Conservation (phyloP, 1,139 yeast genomes). For the Kurtzmaniella quercitrusa region DNA sequence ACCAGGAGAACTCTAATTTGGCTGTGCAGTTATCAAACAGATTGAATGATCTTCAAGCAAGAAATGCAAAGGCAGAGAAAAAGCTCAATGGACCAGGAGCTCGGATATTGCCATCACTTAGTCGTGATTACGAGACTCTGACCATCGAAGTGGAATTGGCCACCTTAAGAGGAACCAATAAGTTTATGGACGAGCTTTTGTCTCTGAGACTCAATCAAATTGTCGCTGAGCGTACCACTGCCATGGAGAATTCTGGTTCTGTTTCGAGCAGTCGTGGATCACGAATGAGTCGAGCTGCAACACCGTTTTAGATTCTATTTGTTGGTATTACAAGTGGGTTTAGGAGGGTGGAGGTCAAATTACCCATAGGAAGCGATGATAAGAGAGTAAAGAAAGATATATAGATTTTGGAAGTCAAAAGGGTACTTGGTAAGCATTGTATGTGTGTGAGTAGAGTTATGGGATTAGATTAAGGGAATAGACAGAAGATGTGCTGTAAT, state of each 20-base stretch:
- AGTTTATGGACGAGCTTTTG: constrained; percentile 29
- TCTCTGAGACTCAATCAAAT: constrained; percentile 33
- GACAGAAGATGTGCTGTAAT: too few species aligned
- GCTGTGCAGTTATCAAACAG: constrained; percentile 50
- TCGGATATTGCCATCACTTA: constrained; percentile 34
- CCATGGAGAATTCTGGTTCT: constrained; percentile 26
- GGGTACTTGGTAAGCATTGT: too few species aligned
- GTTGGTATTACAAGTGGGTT: too few species aligned
- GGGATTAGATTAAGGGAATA: too few species aligned
- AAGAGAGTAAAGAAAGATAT: too few species aligned
- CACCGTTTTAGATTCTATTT: constrained; percentile 32
- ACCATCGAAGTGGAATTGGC: constrained; percentile 24
- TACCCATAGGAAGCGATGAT: too few species aligned
- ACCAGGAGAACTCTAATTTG: constrained; percentile 49
- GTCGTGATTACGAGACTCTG: constrained; percentile 31
- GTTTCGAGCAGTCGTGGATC: constrained; percentile 30
- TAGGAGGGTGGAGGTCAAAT: too few species aligned
- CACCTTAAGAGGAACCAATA: constrained; percentile 28
- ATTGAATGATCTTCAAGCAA: constrained; percentile 24
- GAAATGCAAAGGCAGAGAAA: constrained; percentile 23
- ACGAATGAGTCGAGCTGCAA: constrained; percentile 36
- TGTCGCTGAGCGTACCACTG: constrained; percentile 34
- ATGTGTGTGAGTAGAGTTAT: too few species aligned
- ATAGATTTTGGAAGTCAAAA: too few species aligned
- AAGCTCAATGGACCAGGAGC: constrained; percentile 44